phyloP scores from a whole-genome alignment of 2,329 filamentous ascomycete species.

The Camptophora hylomeconis region DNA sequence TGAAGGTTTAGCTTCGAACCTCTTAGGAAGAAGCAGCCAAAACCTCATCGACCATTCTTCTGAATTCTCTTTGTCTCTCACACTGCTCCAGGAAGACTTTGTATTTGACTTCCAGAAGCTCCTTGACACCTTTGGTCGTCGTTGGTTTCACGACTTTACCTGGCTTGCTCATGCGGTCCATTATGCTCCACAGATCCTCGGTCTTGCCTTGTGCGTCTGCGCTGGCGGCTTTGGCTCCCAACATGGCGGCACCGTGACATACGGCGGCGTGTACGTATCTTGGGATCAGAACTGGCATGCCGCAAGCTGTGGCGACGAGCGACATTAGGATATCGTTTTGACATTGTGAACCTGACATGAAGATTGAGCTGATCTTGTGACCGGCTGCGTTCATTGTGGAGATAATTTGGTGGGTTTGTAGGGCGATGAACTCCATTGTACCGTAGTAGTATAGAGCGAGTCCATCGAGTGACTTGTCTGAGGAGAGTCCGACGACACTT shows the following conservation, averaged over 20 bases:
- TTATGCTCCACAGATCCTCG: conserved; percentile 87
- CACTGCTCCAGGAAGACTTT: conserved; percentile 92
- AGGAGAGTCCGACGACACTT: conserved; percentile 71
- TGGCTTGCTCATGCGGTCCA: conserved; percentile 94
- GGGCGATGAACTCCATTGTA: conserved; percentile 94
- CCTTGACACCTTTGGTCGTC: conserved; percentile 59
- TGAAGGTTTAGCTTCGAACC: too few species aligned
- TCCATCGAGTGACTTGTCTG: conserved; percentile 74
- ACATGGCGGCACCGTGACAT: conserved; percentile 95
- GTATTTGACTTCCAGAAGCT: conserved; percentile 77
- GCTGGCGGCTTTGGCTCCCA: conserved; percentile 92
- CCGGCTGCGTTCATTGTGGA: conserved; percentile 85
- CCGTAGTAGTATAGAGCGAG: conserved; percentile 88
- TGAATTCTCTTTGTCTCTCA: conserved; percentile 69
- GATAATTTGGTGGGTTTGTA: conserved; percentile 92
- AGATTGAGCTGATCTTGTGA: conserved; percentile 80
- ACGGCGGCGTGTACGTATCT: conserved; percentile 91
- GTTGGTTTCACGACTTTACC: conserved; percentile 71
- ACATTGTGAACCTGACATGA: conserved; percentile 98
- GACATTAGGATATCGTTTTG: conserved; percentile 89
- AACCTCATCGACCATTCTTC: conserved; percentile 60
- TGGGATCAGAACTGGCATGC: conserved; percentile 86
- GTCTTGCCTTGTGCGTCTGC: conserved; percentile 63
- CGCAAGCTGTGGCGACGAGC: conserved; percentile 78
- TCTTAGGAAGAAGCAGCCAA: too few species aligned